Conservation (phyloP, 139 green algal genomes). For the Astrephomene gubernaculifera region DNA sequence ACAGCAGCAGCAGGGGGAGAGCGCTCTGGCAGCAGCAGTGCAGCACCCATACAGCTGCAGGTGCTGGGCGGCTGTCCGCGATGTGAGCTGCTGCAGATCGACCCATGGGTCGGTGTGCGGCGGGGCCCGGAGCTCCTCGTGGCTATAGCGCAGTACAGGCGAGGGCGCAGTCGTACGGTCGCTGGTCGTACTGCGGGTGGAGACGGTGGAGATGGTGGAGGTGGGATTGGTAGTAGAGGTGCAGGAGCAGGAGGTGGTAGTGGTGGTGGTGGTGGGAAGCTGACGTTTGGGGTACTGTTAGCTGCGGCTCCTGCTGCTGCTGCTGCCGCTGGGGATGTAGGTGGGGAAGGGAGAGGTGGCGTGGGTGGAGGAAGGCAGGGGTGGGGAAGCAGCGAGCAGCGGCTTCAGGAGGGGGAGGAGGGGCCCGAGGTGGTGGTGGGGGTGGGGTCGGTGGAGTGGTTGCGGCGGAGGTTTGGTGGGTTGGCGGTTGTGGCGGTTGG, state of each 20-base stretch:
- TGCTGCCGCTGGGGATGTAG: not conserved
- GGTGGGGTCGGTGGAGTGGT: not conserved
- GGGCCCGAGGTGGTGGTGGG: not conserved
- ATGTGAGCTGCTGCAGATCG: slow-evolving; percentile 65
- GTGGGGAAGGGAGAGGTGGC: not conserved
- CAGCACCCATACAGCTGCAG: slow-evolving; percentile 6
- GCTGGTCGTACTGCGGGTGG: slow-evolving; percentile 48
- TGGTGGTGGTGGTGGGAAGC: not conserved
- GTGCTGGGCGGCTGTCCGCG: slow-evolving; percentile 60
- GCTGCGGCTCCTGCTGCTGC: too few relatives aligned
- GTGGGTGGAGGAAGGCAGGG: not conserved
- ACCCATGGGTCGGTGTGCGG: slow-evolving; percentile 46
- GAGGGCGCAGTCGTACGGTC: slow-evolving; percentile 59
- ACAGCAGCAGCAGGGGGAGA: too few relatives aligned
- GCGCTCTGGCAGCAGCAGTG: too few relatives aligned
- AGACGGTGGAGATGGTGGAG: not conserved
- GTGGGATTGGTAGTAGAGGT: too few relatives aligned
- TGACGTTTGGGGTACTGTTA: not conserved
- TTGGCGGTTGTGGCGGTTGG: not conserved
- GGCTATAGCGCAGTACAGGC: slow-evolving; percentile 61
- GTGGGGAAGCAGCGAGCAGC: not conserved
- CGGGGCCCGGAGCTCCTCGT: slow-evolving; percentile 47
- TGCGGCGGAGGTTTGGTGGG: slow-evolving; percentile 1
- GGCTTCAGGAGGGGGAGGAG: too few relatives aligned
- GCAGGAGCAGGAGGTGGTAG: not conserved